These are phyloP conservation scores for Nannochloris sp. DNA, from an alignment of 139 green algal genomes.

Conservation along the genomic window DNA sequence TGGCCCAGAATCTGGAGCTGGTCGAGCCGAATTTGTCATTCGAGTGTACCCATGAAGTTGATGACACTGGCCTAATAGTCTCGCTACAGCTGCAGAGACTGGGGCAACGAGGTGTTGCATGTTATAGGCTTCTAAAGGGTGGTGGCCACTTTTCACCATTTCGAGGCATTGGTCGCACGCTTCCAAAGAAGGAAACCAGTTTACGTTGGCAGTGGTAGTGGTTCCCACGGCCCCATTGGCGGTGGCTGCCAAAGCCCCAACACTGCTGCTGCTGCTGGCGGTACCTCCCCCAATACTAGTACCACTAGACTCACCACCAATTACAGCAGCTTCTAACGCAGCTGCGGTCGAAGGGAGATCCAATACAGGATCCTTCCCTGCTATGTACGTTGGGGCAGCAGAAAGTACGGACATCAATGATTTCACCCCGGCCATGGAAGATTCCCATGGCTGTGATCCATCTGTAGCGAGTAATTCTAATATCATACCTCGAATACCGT, in stretches of 20 bases:
- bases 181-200: constrained; percentile 8
- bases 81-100: constrained; percentile 24
- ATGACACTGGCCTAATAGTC: constrained; percentile 43
- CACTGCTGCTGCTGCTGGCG: background rate
- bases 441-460: constrained; percentile 35
- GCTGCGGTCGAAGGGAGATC: background rate
- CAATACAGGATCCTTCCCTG: background rate
- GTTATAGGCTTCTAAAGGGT: constrained; percentile 51
- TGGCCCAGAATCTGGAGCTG: background rate
- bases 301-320: background rate
- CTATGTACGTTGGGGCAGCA: background rate
- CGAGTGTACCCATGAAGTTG: constrained; percentile 27
- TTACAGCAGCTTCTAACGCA: background rate
- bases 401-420: constrained; percentile 50
- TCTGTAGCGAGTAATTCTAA: constrained; percentile 61
- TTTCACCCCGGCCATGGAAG: constrained; percentile 40
- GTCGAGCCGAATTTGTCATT: constrained; percentile 7
- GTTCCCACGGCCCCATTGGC: background rate
- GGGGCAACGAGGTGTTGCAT: constrained; percentile 18
- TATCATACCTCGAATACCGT: constrained; percentile 52
- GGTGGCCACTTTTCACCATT: constrained; percentile 36
- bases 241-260: background rate
- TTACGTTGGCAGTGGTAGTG: background rate
- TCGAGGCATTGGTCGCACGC: constrained; percentile 25
- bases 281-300: background rate